phyloP scores from a whole-genome alignment of 768 basidiomycete species.

The Mycena rebaudengoi region DNA sequence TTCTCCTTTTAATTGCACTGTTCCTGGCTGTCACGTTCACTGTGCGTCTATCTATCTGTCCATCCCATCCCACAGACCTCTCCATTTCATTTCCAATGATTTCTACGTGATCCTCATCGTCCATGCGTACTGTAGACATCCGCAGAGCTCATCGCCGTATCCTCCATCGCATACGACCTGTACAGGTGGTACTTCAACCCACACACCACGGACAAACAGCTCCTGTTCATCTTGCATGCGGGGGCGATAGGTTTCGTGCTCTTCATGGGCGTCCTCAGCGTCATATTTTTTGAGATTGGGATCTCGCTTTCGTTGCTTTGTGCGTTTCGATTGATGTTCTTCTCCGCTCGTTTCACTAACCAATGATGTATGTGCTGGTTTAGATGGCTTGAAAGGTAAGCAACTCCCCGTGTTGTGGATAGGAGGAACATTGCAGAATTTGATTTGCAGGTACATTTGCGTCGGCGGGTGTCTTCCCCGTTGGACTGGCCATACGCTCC shows the following conservation, averaged over 20 bases:
- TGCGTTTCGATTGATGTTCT: background rate
- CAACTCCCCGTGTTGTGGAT: too few relatives aligned
- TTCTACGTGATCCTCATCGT: background rate
- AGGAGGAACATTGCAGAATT: background rate
- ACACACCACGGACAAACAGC: slow-evolving; percentile 20
- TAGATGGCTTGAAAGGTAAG: too few relatives aligned
- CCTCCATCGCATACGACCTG: slow-evolving; percentile 29
- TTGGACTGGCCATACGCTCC: slow-evolving; percentile 17
- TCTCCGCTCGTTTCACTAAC: slow-evolving; percentile 6
- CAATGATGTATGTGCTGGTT: too few relatives aligned
- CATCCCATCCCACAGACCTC: too few relatives aligned
- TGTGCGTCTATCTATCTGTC: slow-evolving; percentile 12
- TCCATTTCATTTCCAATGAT: too few relatives aligned
- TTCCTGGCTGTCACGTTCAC: slow-evolving; percentile 48
- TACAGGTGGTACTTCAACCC: slow-evolving; percentile 26
- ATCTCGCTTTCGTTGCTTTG: slow-evolving; percentile 24
- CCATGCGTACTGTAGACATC: slow-evolving; percentile 14
- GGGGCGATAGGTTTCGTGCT: slow-evolving; percentile 20
- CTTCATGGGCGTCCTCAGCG: slow-evolving; percentile 17
- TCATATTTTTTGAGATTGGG: slow-evolving; percentile 20
- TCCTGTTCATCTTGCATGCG: slow-evolving; percentile 19
- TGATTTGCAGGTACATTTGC: slow-evolving; percentile 17
- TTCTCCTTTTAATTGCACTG: slow-evolving; percentile 41
- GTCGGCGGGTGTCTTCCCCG: slow-evolving; percentile 24
- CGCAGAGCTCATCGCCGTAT: slow-evolving; percentile 45